A percentile compares a stretch with the other conserved stretches of the same genome.
Conservation (phyloP, 345 rosid genomes). For the Cardamine resedifolia region DNA sequence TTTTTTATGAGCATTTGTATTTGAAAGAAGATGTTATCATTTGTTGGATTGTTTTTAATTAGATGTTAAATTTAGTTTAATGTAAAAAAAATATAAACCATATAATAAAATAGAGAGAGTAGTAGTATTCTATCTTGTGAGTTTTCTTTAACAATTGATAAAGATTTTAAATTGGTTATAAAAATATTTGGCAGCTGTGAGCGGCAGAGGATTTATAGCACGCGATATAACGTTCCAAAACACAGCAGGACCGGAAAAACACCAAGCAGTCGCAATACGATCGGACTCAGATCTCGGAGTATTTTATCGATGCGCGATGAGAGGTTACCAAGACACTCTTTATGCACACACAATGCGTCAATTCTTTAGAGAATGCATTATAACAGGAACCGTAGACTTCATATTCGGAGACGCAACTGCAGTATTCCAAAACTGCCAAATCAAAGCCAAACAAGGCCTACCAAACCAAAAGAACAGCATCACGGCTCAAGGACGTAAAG, state of each 20-base stretch:
- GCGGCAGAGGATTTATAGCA: conserved; percentile 82
- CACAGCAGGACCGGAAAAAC: conserved; percentile 78
- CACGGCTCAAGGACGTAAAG: conserved; percentile 86
- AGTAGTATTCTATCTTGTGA: background rate
- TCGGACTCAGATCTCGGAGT: conserved; percentile 78
- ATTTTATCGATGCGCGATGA: conserved; percentile 55
- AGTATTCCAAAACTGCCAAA: conserved; percentile 73
- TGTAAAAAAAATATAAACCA: no score
- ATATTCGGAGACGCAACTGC: conserved; percentile 78
- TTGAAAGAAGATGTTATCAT: no score
- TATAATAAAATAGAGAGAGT: no score
- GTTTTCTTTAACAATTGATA: background rate
- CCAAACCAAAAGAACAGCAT: conserved; percentile 71
- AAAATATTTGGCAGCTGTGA: conserved; percentile 62
- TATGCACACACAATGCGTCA: conserved; percentile 90
- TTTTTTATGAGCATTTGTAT: no score
- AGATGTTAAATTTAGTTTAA: background rate
- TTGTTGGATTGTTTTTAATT: no score
- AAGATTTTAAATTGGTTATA: background rate
- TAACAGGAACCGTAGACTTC: conserved; percentile 84
- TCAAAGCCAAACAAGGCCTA: conserved; percentile 62
- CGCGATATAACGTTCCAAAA: conserved; percentile 78
- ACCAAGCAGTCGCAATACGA: conserved; percentile 86
- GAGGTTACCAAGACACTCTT: conserved; percentile 85
- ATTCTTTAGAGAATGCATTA: conserved; percentile 75